Base-by-base conservation (phyloP, 768 basidiomycete genomes). In the Termitomyces titanicus region DNA sequence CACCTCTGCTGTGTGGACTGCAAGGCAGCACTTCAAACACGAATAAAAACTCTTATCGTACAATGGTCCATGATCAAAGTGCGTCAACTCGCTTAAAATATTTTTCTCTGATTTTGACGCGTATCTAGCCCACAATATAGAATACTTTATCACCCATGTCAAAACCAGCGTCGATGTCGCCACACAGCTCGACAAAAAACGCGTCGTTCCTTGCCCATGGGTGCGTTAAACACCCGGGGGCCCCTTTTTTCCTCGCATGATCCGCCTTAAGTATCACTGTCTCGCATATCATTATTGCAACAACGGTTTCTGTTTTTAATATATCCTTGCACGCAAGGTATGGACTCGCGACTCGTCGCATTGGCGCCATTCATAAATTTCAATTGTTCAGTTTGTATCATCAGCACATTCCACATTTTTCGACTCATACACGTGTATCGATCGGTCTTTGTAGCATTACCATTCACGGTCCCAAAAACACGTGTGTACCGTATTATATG, bases 31-130 rank as follows among this genome's bases (percentile, higher is more conserved):
- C 78, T 92, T 27, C 71, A 77, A 48, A 84, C 88, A 20, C 81
- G 90, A 25, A 79, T 91, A 47, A 84, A 83, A 68, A 79, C 79
- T 47, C 77, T 91, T 47, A 72, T 88, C 35, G 69, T 84, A 29
- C 87, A 90, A 65, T 92, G 89, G 89, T 86, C 90, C 5, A 74
- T 83, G 25, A 86, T 92, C 51, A 92, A 89, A 75, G 89, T 88
- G 60, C 10, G 77, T 50, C 2, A 1, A 15, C 3, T 11, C 15
- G 3, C 6, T 13, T 3, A 6, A 8, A 22, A 4, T 0, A 9
- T 31, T 24, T 13, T 4, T 18, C 13, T 15, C 38, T 39, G 5
- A 12, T 8, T 9, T 35, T 25, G 10, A 29, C 27, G 10, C 11
- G 13, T 17, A 15, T 27, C 11, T 29, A 56, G 55, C 55, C 37